Conservation (phyloP, 2,329 filamentous ascomycete species). For the Ophiostoma pallidulum region DNA sequence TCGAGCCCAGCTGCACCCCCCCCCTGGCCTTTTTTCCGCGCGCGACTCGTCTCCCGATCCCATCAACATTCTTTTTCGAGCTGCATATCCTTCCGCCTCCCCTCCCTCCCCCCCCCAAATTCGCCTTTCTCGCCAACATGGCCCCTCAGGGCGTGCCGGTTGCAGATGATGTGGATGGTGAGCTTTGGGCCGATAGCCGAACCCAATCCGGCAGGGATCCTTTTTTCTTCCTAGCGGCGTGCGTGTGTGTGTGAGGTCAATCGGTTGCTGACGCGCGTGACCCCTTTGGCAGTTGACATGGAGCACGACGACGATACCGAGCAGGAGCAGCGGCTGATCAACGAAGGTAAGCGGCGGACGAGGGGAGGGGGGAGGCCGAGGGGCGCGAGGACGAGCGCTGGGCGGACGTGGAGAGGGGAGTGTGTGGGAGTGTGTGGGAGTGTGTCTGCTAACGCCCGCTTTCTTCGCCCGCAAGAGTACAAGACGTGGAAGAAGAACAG, state of each 20-base stretch:
- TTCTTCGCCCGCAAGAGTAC: no score
- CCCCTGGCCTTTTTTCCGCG: not conserved
- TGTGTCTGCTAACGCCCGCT: no score
- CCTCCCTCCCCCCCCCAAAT: no score
- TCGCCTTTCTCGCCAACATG: slow-evolving; percentile 25
- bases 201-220: no score
- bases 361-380: not conserved
- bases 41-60: no score
- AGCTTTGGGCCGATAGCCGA: no score
- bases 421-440: no score
- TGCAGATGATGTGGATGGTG: slow-evolving; percentile 42
- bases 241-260: no score
- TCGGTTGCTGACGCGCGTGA: slow-evolving; percentile 17
- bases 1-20: no score
- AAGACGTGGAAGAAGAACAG: slow-evolving; percentile 99
- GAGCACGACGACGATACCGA: slow-evolving; percentile 62
- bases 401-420: no score
- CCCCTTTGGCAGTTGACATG: slow-evolving; percentile 30
- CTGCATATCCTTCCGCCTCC: not conserved
- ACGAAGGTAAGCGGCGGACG: slow-evolving; percentile 55
- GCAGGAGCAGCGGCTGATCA: slow-evolving; percentile 78
- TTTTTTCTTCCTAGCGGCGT: no score
- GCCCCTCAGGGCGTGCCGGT: slow-evolving; percentile 33
- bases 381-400: not conserved
- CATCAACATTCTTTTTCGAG: not conserved